These are phyloP conservation scores for Diplodia sapinea DNA, from an alignment of 2,329 filamentous ascomycete species.

Conservation along the genomic window DNA sequence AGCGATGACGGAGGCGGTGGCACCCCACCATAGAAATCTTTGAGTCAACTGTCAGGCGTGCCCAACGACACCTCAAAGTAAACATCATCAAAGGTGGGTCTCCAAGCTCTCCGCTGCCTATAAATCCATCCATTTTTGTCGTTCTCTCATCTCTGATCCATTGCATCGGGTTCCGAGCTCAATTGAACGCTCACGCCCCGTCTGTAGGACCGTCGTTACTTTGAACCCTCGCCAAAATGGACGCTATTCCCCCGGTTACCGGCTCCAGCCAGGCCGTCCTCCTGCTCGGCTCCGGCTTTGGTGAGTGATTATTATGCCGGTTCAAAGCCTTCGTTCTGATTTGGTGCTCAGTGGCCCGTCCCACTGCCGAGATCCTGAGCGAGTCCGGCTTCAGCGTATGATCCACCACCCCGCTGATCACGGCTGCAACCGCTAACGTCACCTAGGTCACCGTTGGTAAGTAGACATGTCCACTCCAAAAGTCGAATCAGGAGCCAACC, in stretches of 20 bases:
- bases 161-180: not conserved
- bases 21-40: slow-evolving; percentile 30
- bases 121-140: not conserved
- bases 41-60: slow-evolving; percentile 23
- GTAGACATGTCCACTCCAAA: slow-evolving; percentile 31
- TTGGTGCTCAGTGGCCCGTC: slow-evolving; percentile 51
- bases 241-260: slow-evolving; percentile 12
- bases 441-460: slow-evolving; percentile 57
- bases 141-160: not conserved
- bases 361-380: slow-evolving; percentile 64
- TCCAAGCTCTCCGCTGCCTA: not conserved
- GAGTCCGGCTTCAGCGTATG: slow-evolving; percentile 61
- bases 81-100: slow-evolving; percentile 16
- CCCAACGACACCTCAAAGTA: slow-evolving; percentile 20
- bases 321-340: slow-evolving; percentile 32
- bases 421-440: not conserved
- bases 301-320: slow-evolving; percentile 29
- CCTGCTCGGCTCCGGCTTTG: slow-evolving; percentile 49
- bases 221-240: slow-evolving; percentile 27
- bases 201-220: not conserved
- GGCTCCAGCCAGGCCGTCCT: slow-evolving; percentile 43
- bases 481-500: not conserved
- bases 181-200: slow-evolving; percentile 21
- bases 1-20: slow-evolving; percentile 29
- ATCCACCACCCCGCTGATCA: not conserved